Conservation (phyloP, 2,329 filamentous ascomycete genomes). For the Sporothrix sp. region DNA sequence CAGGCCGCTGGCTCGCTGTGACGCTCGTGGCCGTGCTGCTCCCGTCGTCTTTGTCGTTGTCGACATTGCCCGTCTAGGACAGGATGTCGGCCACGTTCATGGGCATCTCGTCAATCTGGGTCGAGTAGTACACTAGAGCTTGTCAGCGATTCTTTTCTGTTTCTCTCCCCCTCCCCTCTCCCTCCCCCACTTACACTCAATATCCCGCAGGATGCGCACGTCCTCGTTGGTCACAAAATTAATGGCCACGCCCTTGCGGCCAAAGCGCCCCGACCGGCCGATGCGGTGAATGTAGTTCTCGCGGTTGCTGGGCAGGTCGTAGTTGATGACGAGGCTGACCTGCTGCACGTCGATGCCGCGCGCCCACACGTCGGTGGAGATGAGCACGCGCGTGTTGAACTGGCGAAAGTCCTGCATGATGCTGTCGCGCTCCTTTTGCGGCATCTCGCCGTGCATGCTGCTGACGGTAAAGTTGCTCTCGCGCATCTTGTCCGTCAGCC, state of each 20-base stretch:
- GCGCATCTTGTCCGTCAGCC: constrained; percentile 98
- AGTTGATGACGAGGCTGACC: constrained; percentile 97
- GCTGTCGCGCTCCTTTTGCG: constrained; percentile 92
- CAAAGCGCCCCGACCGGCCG: constrained; percentile 88
- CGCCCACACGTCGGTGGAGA: constrained; percentile 96
- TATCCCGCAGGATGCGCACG: constrained; percentile 92
- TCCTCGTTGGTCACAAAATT: constrained; percentile 99
- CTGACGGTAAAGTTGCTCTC: constrained; percentile 98
- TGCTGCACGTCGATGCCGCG: constrained; percentile 98
- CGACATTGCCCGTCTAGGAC: constrained; percentile 8
- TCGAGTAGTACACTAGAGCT: constrained; percentile 95
- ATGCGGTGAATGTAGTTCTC: constrained; percentile 99
- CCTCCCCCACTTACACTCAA: too few species aligned
- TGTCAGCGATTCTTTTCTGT: too few species aligned
- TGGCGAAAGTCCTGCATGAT: constrained; percentile 99
- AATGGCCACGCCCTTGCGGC: constrained; percentile 96
- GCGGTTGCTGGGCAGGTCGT: constrained; percentile 94
- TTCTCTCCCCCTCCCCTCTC: too few species aligned
- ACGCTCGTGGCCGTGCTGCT: too few species aligned
- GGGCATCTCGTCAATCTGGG: constrained; percentile 96
- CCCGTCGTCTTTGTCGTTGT: too few species aligned
- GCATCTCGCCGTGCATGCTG: constrained; percentile 99
- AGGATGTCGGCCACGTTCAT: constrained; percentile 75
- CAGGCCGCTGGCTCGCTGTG: too few species aligned
- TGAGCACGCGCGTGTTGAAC: constrained; percentile 89